These are phyloP conservation scores for Chaetomium strumarium DNA, from an alignment of 2,329 filamentous ascomycete species.

Conservation along the genomic window DNA sequence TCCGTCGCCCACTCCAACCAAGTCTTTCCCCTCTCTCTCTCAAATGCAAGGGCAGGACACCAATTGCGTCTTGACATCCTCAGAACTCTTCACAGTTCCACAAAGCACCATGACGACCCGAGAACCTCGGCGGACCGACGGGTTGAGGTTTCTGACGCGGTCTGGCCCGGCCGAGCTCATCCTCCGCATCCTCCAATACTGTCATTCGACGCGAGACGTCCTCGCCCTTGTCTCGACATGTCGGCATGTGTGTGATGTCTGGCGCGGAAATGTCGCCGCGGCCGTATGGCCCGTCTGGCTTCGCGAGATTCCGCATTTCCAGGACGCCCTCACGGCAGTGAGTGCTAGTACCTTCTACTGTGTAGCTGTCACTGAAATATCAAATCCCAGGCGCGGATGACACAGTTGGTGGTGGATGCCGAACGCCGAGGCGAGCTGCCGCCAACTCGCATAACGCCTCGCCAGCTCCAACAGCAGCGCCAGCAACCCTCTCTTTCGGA, in stretches of 20 bases:
- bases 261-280: background rate
- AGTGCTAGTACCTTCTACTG: background rate
- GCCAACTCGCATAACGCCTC: constrained; percentile 1
- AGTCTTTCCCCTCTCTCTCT: no score
- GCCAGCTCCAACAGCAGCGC: background rate
- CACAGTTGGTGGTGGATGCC: constrained; percentile 3
- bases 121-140: no score
- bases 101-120: no score
- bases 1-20: no score
- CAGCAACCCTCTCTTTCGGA: constrained; percentile 1
- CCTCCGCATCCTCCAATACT: background rate
- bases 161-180: background rate
- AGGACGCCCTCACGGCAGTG: constrained; percentile 1
- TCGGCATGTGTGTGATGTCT: background rate
- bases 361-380: background rate
- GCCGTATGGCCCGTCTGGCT: constrained; percentile 4
- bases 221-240: constrained; percentile 1
- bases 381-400: constrained; percentile 6
- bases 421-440: constrained; percentile 1
- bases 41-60: no score
- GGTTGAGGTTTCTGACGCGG: background rate
- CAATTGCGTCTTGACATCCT: no score
- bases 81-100: no score
- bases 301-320: constrained; percentile 1
- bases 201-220: background rate